Conservation (phyloP, 2,329 filamentous ascomycete genomes). For the Arthrobotrys musiformis region DNA sequence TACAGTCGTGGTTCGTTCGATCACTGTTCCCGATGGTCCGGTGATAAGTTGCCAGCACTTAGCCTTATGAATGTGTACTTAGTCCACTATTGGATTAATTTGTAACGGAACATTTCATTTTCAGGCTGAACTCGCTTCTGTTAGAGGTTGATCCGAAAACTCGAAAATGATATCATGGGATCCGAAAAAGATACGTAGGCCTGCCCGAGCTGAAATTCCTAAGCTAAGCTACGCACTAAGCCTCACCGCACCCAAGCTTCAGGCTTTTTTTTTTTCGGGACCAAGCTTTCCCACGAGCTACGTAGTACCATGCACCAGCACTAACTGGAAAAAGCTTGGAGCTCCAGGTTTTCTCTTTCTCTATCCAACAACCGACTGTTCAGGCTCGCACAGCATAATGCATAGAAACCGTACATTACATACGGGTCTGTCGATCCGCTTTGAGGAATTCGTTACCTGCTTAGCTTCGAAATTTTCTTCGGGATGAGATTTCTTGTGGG, state of each 20-base stretch:
- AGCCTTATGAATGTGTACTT: constrained; percentile 19
- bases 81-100: constrained; percentile 24
- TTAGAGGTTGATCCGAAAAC: constrained; percentile 18
- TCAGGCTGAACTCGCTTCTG: constrained; percentile 44
- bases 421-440: constrained; percentile 34
- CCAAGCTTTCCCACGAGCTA: constrained; percentile 10
- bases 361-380: background rate
- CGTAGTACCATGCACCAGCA: background rate
- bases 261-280: background rate
- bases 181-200: constrained; percentile 12
- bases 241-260: constrained; percentile 17
- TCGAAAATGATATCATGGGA: constrained; percentile 34
- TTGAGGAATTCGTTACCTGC: constrained; percentile 50
- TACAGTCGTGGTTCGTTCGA: constrained; percentile 2
- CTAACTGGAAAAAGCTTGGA: constrained; percentile 37
- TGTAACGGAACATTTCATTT: constrained; percentile 48
- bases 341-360: constrained; percentile 12
- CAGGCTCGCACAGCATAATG: constrained; percentile 33
- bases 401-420: constrained; percentile 12
- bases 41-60: constrained; percentile 12
- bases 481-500: constrained; percentile 20
- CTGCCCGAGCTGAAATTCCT: constrained; percentile 4
- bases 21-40: constrained; percentile 29
- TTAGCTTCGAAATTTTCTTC: constrained; percentile 31
- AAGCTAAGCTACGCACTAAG: constrained; percentile 4